A percentile compares a stretch with the other conserved stretches of the same genome.
Evolutionary conservation across 257 asterid species (phyloP).

Genomic region (Gardenia jasminoides): DNA sequence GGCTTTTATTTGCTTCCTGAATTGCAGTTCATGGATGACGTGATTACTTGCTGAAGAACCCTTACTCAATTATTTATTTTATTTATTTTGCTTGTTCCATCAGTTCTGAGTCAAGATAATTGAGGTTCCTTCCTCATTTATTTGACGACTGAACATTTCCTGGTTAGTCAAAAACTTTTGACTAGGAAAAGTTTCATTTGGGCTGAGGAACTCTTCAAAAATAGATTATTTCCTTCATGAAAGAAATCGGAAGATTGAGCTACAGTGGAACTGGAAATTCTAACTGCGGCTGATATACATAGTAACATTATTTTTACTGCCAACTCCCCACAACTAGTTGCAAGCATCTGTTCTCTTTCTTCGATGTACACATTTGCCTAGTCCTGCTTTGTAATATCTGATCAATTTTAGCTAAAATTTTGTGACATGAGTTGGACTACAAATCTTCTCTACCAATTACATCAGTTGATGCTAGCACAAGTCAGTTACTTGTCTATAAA

Average conservation of each 20-base stretch:
- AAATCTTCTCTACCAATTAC: too few species aligned
- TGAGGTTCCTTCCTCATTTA: background rate
- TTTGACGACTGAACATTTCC: background rate
- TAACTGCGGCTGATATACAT: background rate
- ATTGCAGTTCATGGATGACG: background rate
- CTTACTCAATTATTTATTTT: background rate
- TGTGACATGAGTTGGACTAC: too few species aligned
- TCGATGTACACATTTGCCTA: background rate
- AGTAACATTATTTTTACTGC: background rate
- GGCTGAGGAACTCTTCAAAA: background rate
- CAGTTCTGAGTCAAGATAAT: background rate
- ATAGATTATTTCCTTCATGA: background rate
- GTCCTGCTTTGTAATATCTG: too few species aligned
- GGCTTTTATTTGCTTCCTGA: background rate
- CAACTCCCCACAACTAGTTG: background rate
- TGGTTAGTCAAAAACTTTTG: background rate
- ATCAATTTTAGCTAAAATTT: background rate
- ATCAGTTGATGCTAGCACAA: background rate
- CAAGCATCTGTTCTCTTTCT: too few species aligned
- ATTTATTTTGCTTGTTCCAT: background rate
- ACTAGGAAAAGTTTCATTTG: background rate
- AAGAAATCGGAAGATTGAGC: background rate
- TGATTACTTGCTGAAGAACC: background rate
- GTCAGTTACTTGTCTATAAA: too few species aligned
- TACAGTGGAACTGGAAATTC: too few species aligned